Evolutionary conservation across 495 filamentous ascomycete genomes (phyloP), one percentile per base, ranked within the genome.

Genomic region (Hypoxylon perforatum): DNA sequence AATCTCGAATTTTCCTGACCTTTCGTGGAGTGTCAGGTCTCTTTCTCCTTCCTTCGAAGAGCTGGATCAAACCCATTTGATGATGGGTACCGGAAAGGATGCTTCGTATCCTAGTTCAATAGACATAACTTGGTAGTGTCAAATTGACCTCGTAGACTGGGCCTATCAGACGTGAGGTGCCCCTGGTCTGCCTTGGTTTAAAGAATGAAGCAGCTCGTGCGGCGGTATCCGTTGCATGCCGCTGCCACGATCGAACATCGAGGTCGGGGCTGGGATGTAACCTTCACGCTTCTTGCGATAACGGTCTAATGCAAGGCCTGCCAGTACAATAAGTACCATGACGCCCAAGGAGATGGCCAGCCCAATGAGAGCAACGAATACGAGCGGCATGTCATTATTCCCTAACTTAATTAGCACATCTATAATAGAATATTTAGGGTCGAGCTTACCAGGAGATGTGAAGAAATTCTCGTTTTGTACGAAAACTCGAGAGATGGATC

Each of bases 331-430:
- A 41, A 97, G 81, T 77, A 97, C 91, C 72, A 94, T 92, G 61
- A 94, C 86, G 47, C 84, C 93, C 7, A 98, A 86, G 0, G 95
- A 89, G 62, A 95, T 92, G 46, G 90, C 96, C 56, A 99, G 89
- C n/a, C 88, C 90, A 46, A 99, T 94, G 28, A 99, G 84, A 14
- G 97, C 91, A 28, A 97, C 85, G 64, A 96, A 94, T 35, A 92
- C 96, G 60, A 91, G 83, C 9, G 92, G 91, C 62, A 95, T 85
- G 73, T 86, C 82, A 61, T 80, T 75, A 63, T 77, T 33, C 30
- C 8, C 86, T 74, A 30, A 55, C 0, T 84, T 71, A 54, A 56
- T 75, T 70, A 59, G 69, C 60, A 36, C 52, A 55, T 62, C 69
- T 56, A 63, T 67, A 49, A 45, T 45, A 66, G 19, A 63, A 46